Base-by-base conservation (phyloP, 345 rosid genomes). In the Dipteronia sinensis region DNA sequence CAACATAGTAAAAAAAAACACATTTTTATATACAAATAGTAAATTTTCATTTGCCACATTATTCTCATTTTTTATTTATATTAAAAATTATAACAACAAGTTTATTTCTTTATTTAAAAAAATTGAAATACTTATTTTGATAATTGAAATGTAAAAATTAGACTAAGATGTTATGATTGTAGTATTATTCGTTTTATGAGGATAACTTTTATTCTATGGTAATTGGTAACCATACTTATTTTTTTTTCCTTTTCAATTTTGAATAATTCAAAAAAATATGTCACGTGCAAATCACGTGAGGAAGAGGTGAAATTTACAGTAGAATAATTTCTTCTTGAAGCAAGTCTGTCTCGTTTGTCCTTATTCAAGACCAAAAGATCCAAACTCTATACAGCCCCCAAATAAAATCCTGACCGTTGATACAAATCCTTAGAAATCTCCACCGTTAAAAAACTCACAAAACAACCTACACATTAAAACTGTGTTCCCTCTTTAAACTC, bases 231-330 rank as follows among this genome's bases (percentile, higher is more conserved):
- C 0, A 3, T 4, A 31, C 38, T 31, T 31, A 3, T 34, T 34
- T 34, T 34, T 34, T 34, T 34, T 34, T 34, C 31, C 31, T 29
- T 29, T 29, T 29, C 31, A 29, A 2, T 29, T 29, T 29, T 29
- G 31, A 29, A 29, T 29, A 29, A 29, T 29, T 31, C 4, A 0
- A 31, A 8, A 0, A 42, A 42, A 7, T 1, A 9, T 8, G 23
- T 59, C 82, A 79, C 72, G 76, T 79, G 85, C 53, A 3, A 0
- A 64, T 55, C 81, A 83, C 65, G 55, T 83, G 85, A 76, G 7
- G 8, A 27, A 47, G 40, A 76, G 23, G 62, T 19, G 20, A 44
- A 61, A 55, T 59, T 27, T 71, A 49, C 46, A 15, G 23, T 42
- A 13, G 34, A 16, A 42, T 2, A 13, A 25, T 74, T 63, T 42